Evolutionary conservation across 352 stramenopile species (phyloP).

Genomic region (Globisporangium emineosum): DNA sequence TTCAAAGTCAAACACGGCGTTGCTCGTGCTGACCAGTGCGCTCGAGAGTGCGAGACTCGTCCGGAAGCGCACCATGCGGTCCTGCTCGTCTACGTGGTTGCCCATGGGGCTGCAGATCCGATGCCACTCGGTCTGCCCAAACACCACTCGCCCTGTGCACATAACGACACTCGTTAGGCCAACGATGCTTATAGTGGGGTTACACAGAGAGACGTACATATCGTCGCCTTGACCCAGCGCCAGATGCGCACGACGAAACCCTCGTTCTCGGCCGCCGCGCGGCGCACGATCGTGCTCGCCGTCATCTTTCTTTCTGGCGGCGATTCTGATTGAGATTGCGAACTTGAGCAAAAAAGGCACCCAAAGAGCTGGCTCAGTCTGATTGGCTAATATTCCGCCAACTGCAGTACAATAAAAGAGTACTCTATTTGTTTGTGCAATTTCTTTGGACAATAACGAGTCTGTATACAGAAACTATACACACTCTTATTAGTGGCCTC

Average conservation of each 20-base stretch:
- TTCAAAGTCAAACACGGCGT: constrained; percentile 79
- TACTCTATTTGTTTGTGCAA: too few relatives aligned
- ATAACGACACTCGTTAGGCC: neutral
- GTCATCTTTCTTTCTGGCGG: constrained; percentile 34
- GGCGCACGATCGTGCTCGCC: constrained; percentile 48
- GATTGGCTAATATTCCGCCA: neutral
- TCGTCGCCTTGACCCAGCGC: constrained; percentile 68
- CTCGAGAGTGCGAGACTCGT: constrained; percentile 64
- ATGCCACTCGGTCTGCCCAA: constrained; percentile 73
- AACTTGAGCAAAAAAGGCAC: too few relatives aligned
- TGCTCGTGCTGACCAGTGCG: constrained; percentile 61
- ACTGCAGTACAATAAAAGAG: too few relatives aligned
- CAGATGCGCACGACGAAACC: constrained; percentile 52
- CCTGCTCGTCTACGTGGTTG: constrained; percentile 45
- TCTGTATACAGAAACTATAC: too few relatives aligned
- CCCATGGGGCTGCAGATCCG: constrained; percentile 47
- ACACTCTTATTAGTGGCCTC: neutral
- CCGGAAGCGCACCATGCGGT: constrained; percentile 68
- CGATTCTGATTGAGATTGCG: constrained; percentile 1
- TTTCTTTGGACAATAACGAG: too few relatives aligned
- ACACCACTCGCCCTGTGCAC: constrained; percentile 45
- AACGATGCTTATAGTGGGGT: too few relatives aligned
- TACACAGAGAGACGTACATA: too few relatives aligned
- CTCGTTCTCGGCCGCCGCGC: constrained; percentile 52
- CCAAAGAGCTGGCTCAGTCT: neutral